These are phyloP conservation scores for Cercis canadensis DNA, from an alignment of 306 rosid genomes.

Conservation along the genomic window DNA sequence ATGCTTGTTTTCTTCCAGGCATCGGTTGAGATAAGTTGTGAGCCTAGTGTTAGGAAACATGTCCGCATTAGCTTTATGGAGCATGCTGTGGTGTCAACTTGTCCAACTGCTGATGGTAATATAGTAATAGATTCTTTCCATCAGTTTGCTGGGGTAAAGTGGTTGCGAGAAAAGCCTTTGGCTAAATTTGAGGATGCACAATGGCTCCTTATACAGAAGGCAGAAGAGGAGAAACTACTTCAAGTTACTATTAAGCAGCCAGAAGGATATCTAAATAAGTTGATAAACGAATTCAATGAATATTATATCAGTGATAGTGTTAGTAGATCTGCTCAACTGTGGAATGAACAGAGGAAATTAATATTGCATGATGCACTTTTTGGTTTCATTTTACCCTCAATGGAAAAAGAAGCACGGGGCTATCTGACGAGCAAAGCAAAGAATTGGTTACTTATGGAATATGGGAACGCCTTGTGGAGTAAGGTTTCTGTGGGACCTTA, in stretches of 20 bases:
- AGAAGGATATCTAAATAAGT: conserved; percentile 71
- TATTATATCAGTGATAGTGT: conserved; percentile 96
- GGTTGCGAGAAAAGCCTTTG: conserved; percentile 92
- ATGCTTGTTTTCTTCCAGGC: conserved; percentile 65
- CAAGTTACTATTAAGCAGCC: conserved; percentile 90
- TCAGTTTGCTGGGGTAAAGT: conserved; percentile 85
- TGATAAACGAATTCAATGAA: conserved; percentile 80
- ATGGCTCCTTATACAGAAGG: conserved; percentile 97
- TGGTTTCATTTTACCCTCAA: conserved; percentile 86
- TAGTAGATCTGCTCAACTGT: conserved; percentile 93
- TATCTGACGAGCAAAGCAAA: conserved; percentile 75
- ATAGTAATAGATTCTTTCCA: conserved; percentile 83
- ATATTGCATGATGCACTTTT: conserved; percentile 87
- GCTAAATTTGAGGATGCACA: conserved; percentile 87
- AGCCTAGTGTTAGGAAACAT: conserved; percentile 91
- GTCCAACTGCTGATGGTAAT: conserved; percentile 85
- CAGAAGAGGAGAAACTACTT: conserved; percentile 94
- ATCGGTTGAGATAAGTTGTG: conserved; percentile 97
- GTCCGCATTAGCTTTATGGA: conserved; percentile 90
- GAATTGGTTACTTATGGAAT: conserved; percentile 81
- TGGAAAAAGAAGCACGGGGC: conserved; percentile 95
- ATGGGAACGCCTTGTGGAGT: conserved; percentile 86
- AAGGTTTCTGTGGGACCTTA: conserved; percentile 96
- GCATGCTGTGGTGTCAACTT: conserved; percentile 80
- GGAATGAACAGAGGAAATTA: conserved; percentile 98